Evolutionary conservation across 257 asterid genomes (phyloP).

Genomic region (Ilex aquifolium): DNA sequence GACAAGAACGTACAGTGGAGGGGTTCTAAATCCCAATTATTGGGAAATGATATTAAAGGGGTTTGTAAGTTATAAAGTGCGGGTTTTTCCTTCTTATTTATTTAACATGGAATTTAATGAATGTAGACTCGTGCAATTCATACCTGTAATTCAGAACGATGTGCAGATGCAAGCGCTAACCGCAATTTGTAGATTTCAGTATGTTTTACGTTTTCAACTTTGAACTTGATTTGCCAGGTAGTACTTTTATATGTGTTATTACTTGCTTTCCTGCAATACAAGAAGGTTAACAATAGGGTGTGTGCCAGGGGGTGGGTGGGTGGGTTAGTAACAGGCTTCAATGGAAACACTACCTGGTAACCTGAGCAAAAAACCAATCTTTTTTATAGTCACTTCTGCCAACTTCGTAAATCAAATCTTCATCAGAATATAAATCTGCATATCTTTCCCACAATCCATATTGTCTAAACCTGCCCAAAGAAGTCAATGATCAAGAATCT

Average conservation of each 20-base stretch:
- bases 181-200: constrained; percentile 42
- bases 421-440: constrained; percentile 55
- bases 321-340: too few species aligned
- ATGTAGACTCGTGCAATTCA: neutral
- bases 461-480: constrained; percentile 65
- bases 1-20: too few species aligned
- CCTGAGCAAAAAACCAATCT: constrained; percentile 88
- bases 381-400: constrained; percentile 55
- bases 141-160: constrained; percentile 54
- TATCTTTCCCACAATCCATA: constrained; percentile 89
- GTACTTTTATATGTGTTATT: constrained; percentile 41
- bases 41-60: too few species aligned
- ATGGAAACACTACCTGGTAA: constrained; percentile 45
- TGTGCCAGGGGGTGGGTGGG: too few species aligned
- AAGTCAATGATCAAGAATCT: constrained; percentile 2
- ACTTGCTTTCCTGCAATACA: constrained; percentile 34
- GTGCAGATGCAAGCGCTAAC: constrained; percentile 72
- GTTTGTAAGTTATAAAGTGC: too few species aligned
- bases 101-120: neutral
- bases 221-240: constrained; percentile 67
- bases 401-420: constrained; percentile 55
- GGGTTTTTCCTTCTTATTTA: neutral
- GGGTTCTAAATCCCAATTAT: too few species aligned
- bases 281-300: neutral
- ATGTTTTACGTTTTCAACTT: constrained; percentile 18